These are phyloP conservation scores for Aegle marmelos DNA, from an alignment of 345 rosid genomes.

Conservation along the genomic window DNA sequence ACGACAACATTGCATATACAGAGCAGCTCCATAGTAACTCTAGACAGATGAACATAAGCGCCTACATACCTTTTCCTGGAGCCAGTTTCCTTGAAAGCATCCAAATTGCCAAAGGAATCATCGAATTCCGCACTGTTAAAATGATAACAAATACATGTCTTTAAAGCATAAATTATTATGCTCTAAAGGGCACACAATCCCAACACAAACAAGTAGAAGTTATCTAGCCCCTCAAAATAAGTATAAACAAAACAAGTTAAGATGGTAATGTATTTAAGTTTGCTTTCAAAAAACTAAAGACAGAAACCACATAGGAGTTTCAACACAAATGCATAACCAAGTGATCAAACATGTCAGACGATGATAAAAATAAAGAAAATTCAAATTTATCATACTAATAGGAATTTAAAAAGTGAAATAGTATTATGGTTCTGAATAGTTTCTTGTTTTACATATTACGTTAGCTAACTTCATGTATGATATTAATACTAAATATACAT, in stretches of 20 bases:
- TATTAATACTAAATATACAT: neutral
- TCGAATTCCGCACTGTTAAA: slow-evolving; percentile 30
- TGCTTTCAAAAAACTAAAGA: neutral
- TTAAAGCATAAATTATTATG: neutral
- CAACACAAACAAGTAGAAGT: too few species aligned
- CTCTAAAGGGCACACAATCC: too few species aligned
- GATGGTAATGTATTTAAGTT: neutral
- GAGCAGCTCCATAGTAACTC: neutral
- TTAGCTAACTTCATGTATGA: neutral
- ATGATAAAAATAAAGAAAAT: neutral
- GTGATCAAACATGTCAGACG: neutral
- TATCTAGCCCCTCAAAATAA: neutral
- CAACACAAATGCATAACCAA: neutral
- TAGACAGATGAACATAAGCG: neutral
- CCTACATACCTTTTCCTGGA: slow-evolving; percentile 34
- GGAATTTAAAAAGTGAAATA: neutral
- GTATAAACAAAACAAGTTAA: neutral
- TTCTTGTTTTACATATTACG: neutral
- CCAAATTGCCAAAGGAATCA: slow-evolving; percentile 33
- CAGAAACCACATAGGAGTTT: neutral
- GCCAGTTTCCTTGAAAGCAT: slow-evolving; percentile 26
- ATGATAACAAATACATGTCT: neutral
- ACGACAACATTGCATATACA: neutral
- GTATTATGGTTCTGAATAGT: neutral
- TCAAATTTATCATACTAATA: neutral